phyloP scores from a whole-genome alignment of 2,329 filamentous ascomycete genomes.

The Claviceps quebecensis region DNA sequence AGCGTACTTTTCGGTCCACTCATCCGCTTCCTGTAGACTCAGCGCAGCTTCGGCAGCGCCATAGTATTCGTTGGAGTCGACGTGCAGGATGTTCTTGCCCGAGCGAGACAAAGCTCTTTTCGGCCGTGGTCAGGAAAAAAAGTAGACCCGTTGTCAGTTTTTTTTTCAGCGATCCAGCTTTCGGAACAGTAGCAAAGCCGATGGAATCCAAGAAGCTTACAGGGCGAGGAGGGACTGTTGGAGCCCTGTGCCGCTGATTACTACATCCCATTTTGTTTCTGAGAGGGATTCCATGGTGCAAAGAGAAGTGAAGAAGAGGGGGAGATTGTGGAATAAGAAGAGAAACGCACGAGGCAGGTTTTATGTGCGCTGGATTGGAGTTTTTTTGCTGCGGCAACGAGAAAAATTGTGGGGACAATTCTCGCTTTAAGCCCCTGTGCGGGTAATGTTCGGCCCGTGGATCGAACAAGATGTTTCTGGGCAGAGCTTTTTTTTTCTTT shows the following conservation, averaged over 20 bases:
- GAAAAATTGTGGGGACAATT: neutral
- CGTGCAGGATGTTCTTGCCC: constrained; percentile 77
- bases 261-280: constrained; percentile 65
- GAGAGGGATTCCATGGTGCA: constrained; percentile 56
- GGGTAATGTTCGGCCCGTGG: neutral
- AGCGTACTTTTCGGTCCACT: constrained; percentile 45
- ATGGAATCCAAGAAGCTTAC: constrained; percentile 36
- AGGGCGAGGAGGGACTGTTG: constrained; percentile 67
- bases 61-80: constrained; percentile 81
- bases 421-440: neutral
- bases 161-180: neutral
- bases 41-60: constrained; percentile 76
- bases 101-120: constrained; percentile 82
- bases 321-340: neutral
- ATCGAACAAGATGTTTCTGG: neutral
- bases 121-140: constrained; percentile 18
- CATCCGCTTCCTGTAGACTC: constrained; percentile 66
- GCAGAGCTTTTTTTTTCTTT: constrained; percentile 15
- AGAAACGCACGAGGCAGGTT: constrained; percentile 2
- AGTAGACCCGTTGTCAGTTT: constrained; percentile 15
- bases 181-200: constrained; percentile 5
- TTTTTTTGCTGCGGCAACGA: constrained; percentile 8
- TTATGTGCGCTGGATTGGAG: constrained; percentile 5
- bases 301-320: constrained; percentile 5
- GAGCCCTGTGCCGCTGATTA: constrained; percentile 66